Base-by-base conservation (phyloP, 108 stramenopile genomes). In the Nitzschia palea region DNA sequence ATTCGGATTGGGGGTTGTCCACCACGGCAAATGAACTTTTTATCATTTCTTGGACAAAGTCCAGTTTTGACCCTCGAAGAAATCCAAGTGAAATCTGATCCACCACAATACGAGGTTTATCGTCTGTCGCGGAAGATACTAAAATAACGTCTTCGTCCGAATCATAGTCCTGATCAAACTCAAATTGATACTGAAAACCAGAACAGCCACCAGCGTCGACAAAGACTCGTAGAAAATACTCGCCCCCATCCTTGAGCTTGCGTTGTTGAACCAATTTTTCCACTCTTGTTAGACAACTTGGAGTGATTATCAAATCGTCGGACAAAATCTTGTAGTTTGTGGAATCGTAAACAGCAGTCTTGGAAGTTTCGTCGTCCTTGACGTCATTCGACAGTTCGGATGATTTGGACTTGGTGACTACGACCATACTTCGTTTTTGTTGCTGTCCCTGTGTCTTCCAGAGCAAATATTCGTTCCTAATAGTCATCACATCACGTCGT, bases 11-110 rank as follows among this genome's bases (percentile, higher is more conserved):
- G 4, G 98, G 98, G 73, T 99, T 99, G 44, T 91, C 86, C 47
- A 89, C 79, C 26, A 99, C 90, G 8, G 90, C 94, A 82, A 99
- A 99, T 26, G 92, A 70, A 56, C 87, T 89, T 20, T 95, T 93
- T 62, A 99, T 98, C 96, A 99, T 95, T 77, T 97, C 96, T 63
- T 88, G 80, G 9, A 93, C 91, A 68, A 88, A 99, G 68, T 99
- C 96, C 37, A 98, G 86, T 17, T 88, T 98, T 35, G 91, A 80
- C n/a, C 98, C 98, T 44, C 75, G 35, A 8, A 99, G 65, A 20
- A 95, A 84, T 3, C 89, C 90, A 34, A 98, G 67, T 9, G 94
- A 96, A 37, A 82, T 66, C 9, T 65, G 30, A 65, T 95, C 94
- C 31, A 90, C 60, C 0, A 92, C 89, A 0, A 95, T 61, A 3